These are phyloP conservation scores for Emergomyces orientalis DNA, from an alignment of 2,329 filamentous ascomycete genomes.

Conservation along the genomic window DNA sequence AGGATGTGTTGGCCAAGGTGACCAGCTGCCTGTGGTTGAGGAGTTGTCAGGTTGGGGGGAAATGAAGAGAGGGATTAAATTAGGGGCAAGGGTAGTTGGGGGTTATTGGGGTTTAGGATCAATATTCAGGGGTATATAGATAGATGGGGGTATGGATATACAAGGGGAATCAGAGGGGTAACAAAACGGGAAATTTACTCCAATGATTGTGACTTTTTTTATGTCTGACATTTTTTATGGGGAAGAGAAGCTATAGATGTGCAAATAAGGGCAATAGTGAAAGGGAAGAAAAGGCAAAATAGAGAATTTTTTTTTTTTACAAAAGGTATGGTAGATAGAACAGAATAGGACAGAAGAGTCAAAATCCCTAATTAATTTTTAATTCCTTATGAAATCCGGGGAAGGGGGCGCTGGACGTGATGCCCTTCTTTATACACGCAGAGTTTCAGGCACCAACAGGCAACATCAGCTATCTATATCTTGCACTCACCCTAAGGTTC, in stretches of 20 bases:
- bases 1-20: slow-evolving; percentile 17
- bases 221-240: not conserved
- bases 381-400: not conserved
- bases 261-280: not conserved
- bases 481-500: too few relatives aligned
- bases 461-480: too few relatives aligned
- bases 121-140: not conserved
- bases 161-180: not conserved
- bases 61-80: not conserved
- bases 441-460: too few relatives aligned
- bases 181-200: slow-evolving; percentile 5
- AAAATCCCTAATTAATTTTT: not conserved
- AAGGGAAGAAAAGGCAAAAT: not conserved
- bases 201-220: slow-evolving; percentile 10
- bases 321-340: not conserved
- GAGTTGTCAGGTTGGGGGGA: not conserved
- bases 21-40: not conserved
- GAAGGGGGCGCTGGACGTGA: not conserved
- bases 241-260: not conserved
- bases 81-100: not conserved
- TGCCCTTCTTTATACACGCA: not conserved
- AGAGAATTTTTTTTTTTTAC: not conserved
- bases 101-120: not conserved
- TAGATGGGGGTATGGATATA: not conserved
- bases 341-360: not conserved